Evolutionary conservation across 345 rosid genomes (phyloP).

Genomic region (Pugionium dolabratum): DNA sequence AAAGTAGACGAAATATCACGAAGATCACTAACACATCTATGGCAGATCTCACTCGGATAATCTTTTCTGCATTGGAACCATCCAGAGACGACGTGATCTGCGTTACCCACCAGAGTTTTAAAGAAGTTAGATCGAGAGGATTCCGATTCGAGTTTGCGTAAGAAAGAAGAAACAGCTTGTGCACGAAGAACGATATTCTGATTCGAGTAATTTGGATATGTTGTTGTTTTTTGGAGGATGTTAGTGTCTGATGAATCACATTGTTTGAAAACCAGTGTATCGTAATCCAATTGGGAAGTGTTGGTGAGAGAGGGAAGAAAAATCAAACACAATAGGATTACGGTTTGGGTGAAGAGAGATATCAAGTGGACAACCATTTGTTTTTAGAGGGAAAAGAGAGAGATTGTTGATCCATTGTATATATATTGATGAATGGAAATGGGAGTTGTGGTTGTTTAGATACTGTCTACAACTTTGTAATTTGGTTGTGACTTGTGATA

Average conservation of each 20-base stretch:
- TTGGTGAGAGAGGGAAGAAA: constrained; percentile 24
- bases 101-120: constrained; percentile 52
- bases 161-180: constrained; percentile 48
- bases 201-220: constrained; percentile 3
- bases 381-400: not conserved
- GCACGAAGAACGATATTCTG: constrained; percentile 36
- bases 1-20: constrained; percentile 40
- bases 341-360: constrained; percentile 30
- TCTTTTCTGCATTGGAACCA: constrained; percentile 70
- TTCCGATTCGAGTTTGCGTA: constrained; percentile 47
- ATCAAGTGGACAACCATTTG: constrained; percentile 19
- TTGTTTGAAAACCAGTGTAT: constrained; percentile 53
- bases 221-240: constrained; percentile 17
- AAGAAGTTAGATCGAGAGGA: constrained; percentile 57
- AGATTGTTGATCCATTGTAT: constrained; percentile 7
- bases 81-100: constrained; percentile 51
- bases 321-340: constrained; percentile 26
- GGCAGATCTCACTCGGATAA: constrained; percentile 49
- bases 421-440: constrained; percentile 4
- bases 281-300: constrained; percentile 43
- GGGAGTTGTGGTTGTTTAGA: constrained; percentile 35
- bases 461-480: constrained; percentile 6
- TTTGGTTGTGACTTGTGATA: constrained; percentile 30
- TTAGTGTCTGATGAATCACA: constrained; percentile 42
- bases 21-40: constrained; percentile 51